Evolutionary conservation across 1,139 yeast genomes (phyloP), one percentile per base, ranked within the genome.

Genomic region (Zygoascus hellenicus): DNA sequence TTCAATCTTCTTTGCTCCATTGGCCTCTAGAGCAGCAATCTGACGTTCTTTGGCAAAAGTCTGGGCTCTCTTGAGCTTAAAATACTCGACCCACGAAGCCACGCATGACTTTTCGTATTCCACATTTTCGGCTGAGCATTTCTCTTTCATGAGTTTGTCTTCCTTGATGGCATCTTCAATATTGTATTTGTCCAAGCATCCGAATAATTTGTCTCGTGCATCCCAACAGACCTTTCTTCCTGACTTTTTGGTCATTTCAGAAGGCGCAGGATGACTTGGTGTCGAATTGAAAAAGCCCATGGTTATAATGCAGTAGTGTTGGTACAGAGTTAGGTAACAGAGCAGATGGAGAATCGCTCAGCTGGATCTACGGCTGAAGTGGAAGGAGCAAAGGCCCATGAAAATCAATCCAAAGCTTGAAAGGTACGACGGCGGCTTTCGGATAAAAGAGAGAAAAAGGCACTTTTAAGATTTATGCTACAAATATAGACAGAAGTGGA

Each of bases 221-320:
- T 76, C 82, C 89, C 89, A 83, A 65, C 90, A 83, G 51, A 66
- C 65, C 55, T 75, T 71, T 51, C 88, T 71, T 48, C 75, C 71
- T 26, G 72, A 64, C 49, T 65, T 60, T 54, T 83, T 72, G 53
- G 72, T 74, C 51, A 81, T 80, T 29, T 40, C 42, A 14, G 37
- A 13, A 14, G 30, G 43, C 39, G 43, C 42, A 17, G 30, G 37
- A 15, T 37, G 22, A 30, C 28, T 16, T 30, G 33, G 38, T 17
- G 31, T 31, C 7, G 48, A 43, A n/a, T 52, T 39, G 38, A 51
- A 51, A 6, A 51, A 33, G 7, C 53, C 53, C 53, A 51, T 51
- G 48, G 31, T 49, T 38, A 26, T 19, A 14, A 11, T 38, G 29
- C 26, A n/a, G n/a, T n/a, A n/a, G n/a, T 22, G 26, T 7, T 22